These are phyloP conservation scores for Teratosphaeria viscida DNA, from an alignment of 2,329 filamentous ascomycete genomes.

Conservation along the genomic window DNA sequence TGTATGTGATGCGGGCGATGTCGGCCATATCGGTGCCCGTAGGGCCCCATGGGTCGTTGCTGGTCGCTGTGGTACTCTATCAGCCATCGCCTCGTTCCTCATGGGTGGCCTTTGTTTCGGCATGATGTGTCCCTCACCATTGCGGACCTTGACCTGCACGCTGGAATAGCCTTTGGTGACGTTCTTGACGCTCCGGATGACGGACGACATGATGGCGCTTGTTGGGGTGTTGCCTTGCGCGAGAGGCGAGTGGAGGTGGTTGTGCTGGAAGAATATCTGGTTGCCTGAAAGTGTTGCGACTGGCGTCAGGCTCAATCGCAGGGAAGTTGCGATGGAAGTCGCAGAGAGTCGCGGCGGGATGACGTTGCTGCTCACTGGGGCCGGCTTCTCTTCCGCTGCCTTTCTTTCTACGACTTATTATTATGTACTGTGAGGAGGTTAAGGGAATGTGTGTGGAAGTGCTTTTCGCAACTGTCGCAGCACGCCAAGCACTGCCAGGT, in stretches of 20 bases:
- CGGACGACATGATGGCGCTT: constrained; percentile 74
- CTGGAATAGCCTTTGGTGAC: constrained; percentile 97
- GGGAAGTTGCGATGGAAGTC: neutral
- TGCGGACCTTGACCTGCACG: constrained; percentile 95
- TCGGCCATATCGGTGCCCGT: constrained; percentile 98
- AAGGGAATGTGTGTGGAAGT: neutral
- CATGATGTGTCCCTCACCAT: constrained; percentile 55
- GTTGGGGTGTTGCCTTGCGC: neutral
- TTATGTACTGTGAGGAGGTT: neutral
- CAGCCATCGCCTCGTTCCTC: constrained; percentile 3
- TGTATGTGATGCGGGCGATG: constrained; percentile 95
- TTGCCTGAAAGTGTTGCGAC: neutral
- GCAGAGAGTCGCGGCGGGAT: neutral
- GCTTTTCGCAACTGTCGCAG: neutral
- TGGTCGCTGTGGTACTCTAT: constrained; percentile 60
- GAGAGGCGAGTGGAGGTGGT: neutral
- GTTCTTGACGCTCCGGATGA: constrained; percentile 96
- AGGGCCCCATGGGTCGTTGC: constrained; percentile 97
- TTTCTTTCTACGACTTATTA: neutral
- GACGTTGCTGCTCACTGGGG: neutral
- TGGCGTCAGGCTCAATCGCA: neutral
- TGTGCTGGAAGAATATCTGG: neutral
- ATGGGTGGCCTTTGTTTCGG: neutral
- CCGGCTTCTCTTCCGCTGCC: neutral
- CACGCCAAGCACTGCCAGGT: neutral